Evolutionary conservation across 805 yeast species (phyloP).

Genomic region (Candida andamanensis): DNA sequence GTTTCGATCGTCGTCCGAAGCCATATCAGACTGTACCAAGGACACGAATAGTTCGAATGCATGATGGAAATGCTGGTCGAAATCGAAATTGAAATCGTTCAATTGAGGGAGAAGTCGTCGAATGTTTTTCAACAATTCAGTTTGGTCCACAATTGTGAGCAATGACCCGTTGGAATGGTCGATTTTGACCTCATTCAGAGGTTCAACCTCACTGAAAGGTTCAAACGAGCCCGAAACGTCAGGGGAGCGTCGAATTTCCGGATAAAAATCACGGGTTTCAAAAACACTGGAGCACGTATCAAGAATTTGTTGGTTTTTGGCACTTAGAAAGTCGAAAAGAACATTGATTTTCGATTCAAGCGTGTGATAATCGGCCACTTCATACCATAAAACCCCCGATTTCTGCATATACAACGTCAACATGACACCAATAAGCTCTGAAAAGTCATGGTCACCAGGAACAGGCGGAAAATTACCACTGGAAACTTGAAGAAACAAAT

Average conservation of each 20-base stretch:
- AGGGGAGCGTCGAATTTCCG: no score
- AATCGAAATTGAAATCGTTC: slow-evolving; percentile 11
- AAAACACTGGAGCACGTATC: no score
- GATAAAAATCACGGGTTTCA: no score
- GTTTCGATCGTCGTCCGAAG: slow-evolving; percentile 5
- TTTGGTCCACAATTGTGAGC: no score
- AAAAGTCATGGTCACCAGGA: slow-evolving; percentile 9
- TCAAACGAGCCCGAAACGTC: no score
- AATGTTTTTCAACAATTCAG: slow-evolving; percentile 7
- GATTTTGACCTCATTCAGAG: no score
- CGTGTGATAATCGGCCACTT: slow-evolving; percentile 2
- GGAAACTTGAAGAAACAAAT: slow-evolving; percentile 9
- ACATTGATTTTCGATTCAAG: slow-evolving; percentile 3
- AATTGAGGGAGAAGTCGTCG: slow-evolving; percentile 7
- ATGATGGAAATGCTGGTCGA: slow-evolving; percentile 7
- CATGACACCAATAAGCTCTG: slow-evolving; percentile 3
- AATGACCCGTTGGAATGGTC: no score
- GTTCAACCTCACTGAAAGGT: no score
- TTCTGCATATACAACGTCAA: slow-evolving; percentile 4
- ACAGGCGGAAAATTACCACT: slow-evolving; percentile 4
- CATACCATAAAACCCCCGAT: slow-evolving; percentile 6
- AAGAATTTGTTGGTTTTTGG: no score
- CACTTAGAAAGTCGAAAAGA: slow-evolving; percentile 3
- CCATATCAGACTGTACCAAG: slow-evolving; percentile 4
- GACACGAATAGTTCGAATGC: slow-evolving; percentile 4